Evolutionary conservation across 345 rosid species (phyloP).

Genomic region (Eucalyptus sp.): DNA sequence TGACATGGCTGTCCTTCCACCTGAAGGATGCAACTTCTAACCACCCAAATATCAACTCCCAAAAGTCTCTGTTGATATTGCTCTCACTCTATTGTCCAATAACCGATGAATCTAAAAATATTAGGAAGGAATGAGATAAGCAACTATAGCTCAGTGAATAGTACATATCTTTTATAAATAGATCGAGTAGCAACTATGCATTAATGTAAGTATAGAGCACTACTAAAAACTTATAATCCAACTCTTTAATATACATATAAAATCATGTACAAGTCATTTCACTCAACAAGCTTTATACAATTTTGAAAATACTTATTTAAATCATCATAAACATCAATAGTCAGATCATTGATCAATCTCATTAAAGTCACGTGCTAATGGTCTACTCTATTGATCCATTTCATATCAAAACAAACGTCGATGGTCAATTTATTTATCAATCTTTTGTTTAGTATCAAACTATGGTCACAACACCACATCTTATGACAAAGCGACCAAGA

Average conservation of each 20-base stretch:
- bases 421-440: background rate
- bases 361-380: background rate
- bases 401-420: background rate
- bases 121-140: background rate
- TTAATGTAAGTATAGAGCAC: background rate
- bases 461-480: background rate
- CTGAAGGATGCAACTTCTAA: fast-evolving
- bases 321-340: background rate
- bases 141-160: background rate
- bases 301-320: no score
- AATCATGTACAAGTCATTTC: background rate
- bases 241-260: background rate
- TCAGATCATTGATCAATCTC: background rate
- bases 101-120: background rate
- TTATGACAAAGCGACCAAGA: background rate
- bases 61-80: fast-evolving
- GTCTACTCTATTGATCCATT: no score
- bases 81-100: fast-evolving
- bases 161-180: no score
- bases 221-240: background rate
- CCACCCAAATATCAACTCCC: background rate
- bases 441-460: no score
- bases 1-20: no score
- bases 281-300: background rate
- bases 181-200: background rate